phyloP scores from a whole-genome alignment of 495 filamentous ascomycete species.

The Parachaetomium inaequale region DNA sequence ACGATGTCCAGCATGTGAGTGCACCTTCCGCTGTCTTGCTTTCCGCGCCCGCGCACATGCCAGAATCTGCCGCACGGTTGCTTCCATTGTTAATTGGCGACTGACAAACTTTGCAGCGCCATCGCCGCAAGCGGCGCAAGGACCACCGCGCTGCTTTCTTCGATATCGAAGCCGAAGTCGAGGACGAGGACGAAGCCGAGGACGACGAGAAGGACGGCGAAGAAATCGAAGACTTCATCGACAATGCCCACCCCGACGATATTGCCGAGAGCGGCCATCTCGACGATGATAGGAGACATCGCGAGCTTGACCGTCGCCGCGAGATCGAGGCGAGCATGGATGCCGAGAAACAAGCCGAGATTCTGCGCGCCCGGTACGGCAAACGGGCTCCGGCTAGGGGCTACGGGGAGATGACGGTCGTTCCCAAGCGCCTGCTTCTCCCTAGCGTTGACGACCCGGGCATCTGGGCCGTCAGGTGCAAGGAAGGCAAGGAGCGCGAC shows the following conservation, averaged over 20 bases:
- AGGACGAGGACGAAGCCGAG: conserved; percentile 88
- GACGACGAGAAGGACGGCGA: conserved; percentile 86
- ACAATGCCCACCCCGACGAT: conserved; percentile 86
- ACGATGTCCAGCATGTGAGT: conserved; percentile 41
- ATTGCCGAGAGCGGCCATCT: conserved; percentile 76
- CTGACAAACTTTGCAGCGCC: conserved; percentile 51
- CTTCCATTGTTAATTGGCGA: background rate
- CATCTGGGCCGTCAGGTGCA: conserved; percentile 92
- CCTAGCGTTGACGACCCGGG: conserved; percentile 93
- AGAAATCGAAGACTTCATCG: conserved; percentile 77
- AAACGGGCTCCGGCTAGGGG: conserved; percentile 46
- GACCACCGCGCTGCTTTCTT: conserved; percentile 76
- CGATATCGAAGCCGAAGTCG: conserved; percentile 95
- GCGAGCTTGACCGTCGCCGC: conserved; percentile 88
- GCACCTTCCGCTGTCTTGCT: background rate
- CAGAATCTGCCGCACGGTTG: background rate
- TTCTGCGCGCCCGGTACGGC: conserved; percentile 78
- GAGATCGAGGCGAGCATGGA: conserved; percentile 81
- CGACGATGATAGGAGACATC: conserved; percentile 84
- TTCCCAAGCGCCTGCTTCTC: conserved; percentile 83
- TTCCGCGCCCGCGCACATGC: background rate
- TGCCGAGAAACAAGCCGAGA: conserved; percentile 87
- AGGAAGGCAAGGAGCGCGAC: conserved; percentile 90
- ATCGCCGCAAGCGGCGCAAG: conserved; percentile 72
- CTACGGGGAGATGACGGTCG: conserved; percentile 59